Percentiles rank a stretch among this genome's conserved stretches.
These are phyloP conservation scores for Dichotomocladium elegans DNA, from an alignment of 371 early-diverging fungal species.

Conservation along the genomic window DNA sequence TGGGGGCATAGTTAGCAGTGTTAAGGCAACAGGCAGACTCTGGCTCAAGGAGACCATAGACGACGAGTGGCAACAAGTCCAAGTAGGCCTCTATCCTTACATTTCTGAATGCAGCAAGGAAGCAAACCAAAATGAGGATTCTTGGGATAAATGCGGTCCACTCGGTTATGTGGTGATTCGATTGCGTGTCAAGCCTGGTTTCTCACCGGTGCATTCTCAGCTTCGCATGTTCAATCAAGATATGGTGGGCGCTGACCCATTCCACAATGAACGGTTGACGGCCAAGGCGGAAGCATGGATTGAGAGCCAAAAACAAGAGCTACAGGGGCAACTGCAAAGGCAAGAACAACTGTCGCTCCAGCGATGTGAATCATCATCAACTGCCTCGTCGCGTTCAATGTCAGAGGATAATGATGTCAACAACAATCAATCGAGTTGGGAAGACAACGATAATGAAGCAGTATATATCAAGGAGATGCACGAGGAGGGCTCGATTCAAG, in stretches of 20 bases:
- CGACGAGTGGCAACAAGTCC: slow-evolving; percentile 28
- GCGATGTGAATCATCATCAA: too few relatives aligned
- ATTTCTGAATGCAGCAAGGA: slow-evolving; percentile 23
- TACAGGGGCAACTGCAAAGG: neutral
- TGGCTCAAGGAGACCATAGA: slow-evolving; percentile 32
- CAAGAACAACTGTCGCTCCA: neutral
- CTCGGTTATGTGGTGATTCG: slow-evolving; percentile 22
- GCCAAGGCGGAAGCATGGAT: slow-evolving; percentile 32
- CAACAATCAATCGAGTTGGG: too few relatives aligned
- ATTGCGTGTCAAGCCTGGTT: slow-evolving; percentile 31
- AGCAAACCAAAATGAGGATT: slow-evolving; percentile 33
- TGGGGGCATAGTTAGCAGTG: slow-evolving; percentile 13
- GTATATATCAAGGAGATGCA: slow-evolving; percentile 16
- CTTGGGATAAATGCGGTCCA: slow-evolving; percentile 22
- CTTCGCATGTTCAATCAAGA: slow-evolving; percentile 24
- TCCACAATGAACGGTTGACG: slow-evolving; percentile 23
- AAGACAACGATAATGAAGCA: slow-evolving; percentile 13
- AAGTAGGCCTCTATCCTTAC: slow-evolving; percentile 17
- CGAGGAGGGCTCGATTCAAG: slow-evolving; percentile 11
- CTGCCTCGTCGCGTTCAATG: neutral
- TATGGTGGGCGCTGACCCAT: slow-evolving; percentile 37
- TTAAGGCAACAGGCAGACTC: slow-evolving; percentile 30
- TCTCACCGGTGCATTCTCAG: slow-evolving; percentile 37
- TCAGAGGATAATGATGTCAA: slow-evolving; percentile 33
- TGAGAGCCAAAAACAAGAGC: slow-evolving; percentile 11